These are phyloP conservation scores for Ogataea salicorniae DNA, from an alignment of 805 yeast species.

Conservation along the genomic window DNA sequence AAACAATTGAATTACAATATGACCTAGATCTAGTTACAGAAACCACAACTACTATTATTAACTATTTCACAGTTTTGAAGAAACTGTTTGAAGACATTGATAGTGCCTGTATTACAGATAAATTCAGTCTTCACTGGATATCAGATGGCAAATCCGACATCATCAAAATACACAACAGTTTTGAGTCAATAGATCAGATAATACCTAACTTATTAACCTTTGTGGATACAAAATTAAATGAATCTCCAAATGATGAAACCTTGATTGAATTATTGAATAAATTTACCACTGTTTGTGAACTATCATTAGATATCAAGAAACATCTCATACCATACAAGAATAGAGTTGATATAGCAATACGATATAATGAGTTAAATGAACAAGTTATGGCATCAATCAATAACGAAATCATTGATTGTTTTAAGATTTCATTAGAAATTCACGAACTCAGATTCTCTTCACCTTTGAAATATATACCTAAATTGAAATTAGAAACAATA, in stretches of 20 bases:
- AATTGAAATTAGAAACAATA: conserved; percentile 10
- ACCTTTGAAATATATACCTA: conserved; percentile 32
- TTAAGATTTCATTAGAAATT: conserved; percentile 32
- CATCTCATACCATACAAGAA: conserved; percentile 26
- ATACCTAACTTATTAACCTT: conserved; percentile 32
- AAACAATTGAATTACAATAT: background rate
- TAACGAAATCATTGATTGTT: conserved; percentile 34
- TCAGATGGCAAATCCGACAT: conserved; percentile 28
- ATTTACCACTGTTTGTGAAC: conserved; percentile 30
- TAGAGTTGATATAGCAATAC: conserved; percentile 36
- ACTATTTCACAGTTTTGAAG: background rate
- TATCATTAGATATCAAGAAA: conserved; percentile 23
- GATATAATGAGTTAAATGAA: conserved; percentile 39
- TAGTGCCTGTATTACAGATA: conserved; percentile 4
- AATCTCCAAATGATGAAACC: conserved; percentile 3
- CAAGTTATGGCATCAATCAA: conserved; percentile 39
- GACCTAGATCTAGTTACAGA: background rate
- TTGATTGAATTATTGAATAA: conserved; percentile 2
- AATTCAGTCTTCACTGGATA: conserved; percentile 23
- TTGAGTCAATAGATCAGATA: conserved; percentile 31
- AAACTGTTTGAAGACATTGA: conserved; percentile 4
- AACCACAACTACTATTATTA: background rate
- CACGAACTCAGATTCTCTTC: conserved; percentile 36
- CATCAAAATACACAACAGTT: conserved; percentile 25
- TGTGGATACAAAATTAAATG: conserved; percentile 27